These are phyloP conservation scores for Pseudogymnoascus sp. DNA, from an alignment of 2,329 filamentous ascomycete species.

Conservation along the genomic window DNA sequence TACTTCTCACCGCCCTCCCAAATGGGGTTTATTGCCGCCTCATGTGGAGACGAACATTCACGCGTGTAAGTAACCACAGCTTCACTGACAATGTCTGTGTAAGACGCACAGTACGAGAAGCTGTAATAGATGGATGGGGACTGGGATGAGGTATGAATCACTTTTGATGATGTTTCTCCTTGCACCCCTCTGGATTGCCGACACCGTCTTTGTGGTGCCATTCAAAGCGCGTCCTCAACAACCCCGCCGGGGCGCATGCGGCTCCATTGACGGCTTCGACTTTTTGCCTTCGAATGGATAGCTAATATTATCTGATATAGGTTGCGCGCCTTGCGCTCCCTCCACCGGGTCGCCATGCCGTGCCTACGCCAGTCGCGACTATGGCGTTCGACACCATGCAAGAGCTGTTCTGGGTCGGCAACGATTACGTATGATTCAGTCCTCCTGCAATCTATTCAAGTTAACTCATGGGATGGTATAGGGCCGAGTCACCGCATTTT, in stretches of 20 bases:
- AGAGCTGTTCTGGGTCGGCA: slow-evolving; percentile 89
- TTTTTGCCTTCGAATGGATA: slow-evolving; percentile 4
- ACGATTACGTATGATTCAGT: slow-evolving; percentile 63
- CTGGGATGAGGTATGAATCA: slow-evolving; percentile 54
- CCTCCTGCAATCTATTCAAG: slow-evolving; percentile 8
- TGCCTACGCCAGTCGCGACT: slow-evolving; percentile 65
- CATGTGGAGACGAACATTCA: slow-evolving; percentile 5
- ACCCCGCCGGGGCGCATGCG: slow-evolving; percentile 15
- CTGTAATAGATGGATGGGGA: slow-evolving; percentile 50
- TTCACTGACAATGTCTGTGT: slow-evolving; percentile 8
- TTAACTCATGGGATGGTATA: slow-evolving; percentile 30
- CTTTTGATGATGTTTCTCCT: slow-evolving; percentile 11
- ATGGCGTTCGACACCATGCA: slow-evolving; percentile 84
- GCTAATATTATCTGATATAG: slow-evolving; percentile 39
- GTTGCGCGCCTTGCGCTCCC: slow-evolving; percentile 76
- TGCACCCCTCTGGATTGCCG: slow-evolving; percentile 8
- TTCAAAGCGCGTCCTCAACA: slow-evolving; percentile 17
- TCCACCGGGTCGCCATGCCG: slow-evolving; percentile 61
- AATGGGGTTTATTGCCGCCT: background rate
- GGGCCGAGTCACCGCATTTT: slow-evolving; percentile 86
- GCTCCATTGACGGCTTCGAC: slow-evolving; percentile 16
- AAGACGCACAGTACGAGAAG: slow-evolving; percentile 4
- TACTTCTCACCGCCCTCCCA: background rate
- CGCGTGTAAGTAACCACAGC: slow-evolving; percentile 4
- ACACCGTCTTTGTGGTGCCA: slow-evolving; percentile 11